Conservation (phyloP, 192 early-diverging fungal species). For the Podila epigama region DNA sequence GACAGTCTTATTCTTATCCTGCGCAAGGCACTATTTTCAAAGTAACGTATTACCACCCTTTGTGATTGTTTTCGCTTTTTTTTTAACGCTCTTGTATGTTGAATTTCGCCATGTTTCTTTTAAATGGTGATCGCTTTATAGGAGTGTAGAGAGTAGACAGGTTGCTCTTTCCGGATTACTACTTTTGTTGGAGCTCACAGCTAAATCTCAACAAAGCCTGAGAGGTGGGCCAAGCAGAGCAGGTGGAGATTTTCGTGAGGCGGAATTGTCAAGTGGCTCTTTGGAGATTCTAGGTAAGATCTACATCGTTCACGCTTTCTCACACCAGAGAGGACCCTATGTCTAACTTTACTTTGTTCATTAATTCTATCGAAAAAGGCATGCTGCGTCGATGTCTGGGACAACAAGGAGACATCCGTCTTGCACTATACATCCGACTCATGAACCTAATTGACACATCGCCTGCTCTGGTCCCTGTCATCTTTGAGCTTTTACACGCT, state of each 20-base stretch:
- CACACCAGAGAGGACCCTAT: neutral
- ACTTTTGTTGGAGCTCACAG: slow-evolving; percentile 52
- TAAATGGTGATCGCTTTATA: slow-evolving; percentile 3
- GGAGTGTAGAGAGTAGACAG: slow-evolving; percentile 59
- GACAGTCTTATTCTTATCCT: slow-evolving; percentile 72
- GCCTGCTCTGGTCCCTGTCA: slow-evolving; percentile 44
- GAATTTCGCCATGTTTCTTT: neutral
- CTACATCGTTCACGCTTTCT: neutral
- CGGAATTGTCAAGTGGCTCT: slow-evolving; percentile 19
- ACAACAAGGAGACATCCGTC: slow-evolving; percentile 70
- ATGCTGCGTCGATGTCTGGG: slow-evolving; percentile 72
- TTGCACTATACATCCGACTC: slow-evolving; percentile 63
- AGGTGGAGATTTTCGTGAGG: neutral
- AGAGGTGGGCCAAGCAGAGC: slow-evolving; percentile 17
- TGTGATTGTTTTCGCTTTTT: neutral
- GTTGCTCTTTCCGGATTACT: slow-evolving; percentile 70
- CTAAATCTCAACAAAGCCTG: slow-evolving; percentile 12
- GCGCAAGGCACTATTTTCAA: slow-evolving; percentile 74
- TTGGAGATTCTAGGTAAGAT: slow-evolving; percentile 58
- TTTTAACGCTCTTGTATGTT: neutral
- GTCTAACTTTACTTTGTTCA: neutral
- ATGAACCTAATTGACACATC: slow-evolving; percentile 50
- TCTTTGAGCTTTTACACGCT: slow-evolving; percentile 58
- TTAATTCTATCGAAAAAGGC: slow-evolving; percentile 53
- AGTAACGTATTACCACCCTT: slow-evolving; percentile 30